Evolutionary conservation across 805 yeast genomes (phyloP).

Genomic region (Spathaspora sp.): DNA sequence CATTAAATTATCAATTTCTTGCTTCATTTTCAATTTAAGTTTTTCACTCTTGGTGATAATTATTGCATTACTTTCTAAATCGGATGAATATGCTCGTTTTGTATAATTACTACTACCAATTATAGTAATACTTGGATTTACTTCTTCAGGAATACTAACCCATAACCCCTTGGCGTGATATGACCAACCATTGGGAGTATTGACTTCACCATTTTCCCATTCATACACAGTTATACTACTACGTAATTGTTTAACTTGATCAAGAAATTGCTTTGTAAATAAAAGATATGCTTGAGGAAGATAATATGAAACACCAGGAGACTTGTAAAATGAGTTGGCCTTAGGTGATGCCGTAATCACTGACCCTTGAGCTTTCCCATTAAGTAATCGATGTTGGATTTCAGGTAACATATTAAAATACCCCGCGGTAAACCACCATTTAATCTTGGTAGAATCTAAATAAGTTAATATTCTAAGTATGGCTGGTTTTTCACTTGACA

Average conservation of each 20-base stretch:
- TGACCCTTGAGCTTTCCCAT: conserved; percentile 56
- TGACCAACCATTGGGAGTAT: conserved; percentile 86
- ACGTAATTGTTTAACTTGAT: conserved; percentile 40
- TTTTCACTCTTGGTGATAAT: conserved; percentile 64
- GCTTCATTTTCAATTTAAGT: conserved; percentile 53
- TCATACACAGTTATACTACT: conserved; percentile 58
- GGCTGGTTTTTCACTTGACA: conserved; percentile 79
- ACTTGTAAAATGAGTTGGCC: conserved; percentile 89
- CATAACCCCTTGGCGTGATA: conserved; percentile 97
- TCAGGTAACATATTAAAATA: conserved; percentile 88
- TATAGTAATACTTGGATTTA: conserved; percentile 67
- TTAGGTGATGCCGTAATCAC: conserved; percentile 90
- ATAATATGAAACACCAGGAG: conserved; percentile 74
- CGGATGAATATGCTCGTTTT: conserved; percentile 79
- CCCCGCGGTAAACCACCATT: conserved; percentile 93
- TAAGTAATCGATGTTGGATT: conserved; percentile 55
- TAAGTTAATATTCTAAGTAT: conserved; percentile 58
- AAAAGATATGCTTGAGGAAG: conserved; percentile 85
- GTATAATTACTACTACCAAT: conserved; percentile 95
- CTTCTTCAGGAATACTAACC: conserved; percentile 59
- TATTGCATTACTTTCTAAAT: conserved; percentile 84
- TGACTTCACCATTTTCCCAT: conserved; percentile 86
- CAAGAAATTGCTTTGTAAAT: conserved; percentile 65
- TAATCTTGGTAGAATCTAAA: conserved; percentile 49
- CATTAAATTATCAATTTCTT: conserved; percentile 62